Base-by-base conservation (phyloP, 139 green algal genomes). In the Chlorella sorokiniana region DNA sequence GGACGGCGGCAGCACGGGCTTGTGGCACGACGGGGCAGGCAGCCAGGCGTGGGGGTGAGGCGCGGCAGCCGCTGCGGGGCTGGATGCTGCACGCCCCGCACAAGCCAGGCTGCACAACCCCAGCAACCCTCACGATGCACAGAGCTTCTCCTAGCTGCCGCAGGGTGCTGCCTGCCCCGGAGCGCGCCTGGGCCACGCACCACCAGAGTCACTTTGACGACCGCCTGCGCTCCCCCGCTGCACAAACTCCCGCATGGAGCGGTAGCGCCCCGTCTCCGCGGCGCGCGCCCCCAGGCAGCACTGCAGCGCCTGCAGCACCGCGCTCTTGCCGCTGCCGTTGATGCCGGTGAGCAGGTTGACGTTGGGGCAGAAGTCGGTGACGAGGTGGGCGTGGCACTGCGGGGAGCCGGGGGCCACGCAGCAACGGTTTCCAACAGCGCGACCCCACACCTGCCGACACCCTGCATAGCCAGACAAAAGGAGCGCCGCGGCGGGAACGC, bases 201-300 rank as follows among this genome's bases (percentile, higher is more conserved):
- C 37, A 79, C 72, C 72, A 98, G 71, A 0, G 87, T 93, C 23
- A 96, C 89, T 11, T 52, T 45, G 8, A 89, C 48, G 25, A 77
- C 23, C 6, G 86, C 86, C 52, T 90, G 59, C 2, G 42, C 27
- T 11, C 59, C 52, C 1, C 73, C 40, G 31, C 33, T 41, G 65
- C 37, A 90, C 44, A 52, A 90, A 80, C 40, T 59, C 52, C 29
- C 51, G 35, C 18, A 65, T 27, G 2, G 48, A 22, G 0, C 29
- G 31, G 67, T 59, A 77, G 3, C 38, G 63, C 35, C 74, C 74
- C 8, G 74, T 80, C 22, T 40, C 56, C 8, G 38, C 4, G 0
- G 74, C 74, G 2, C 56, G 56, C 38, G 61, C 88, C 16, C 93
- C 94, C 65, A 97, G 83, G 76, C 88, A 93, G 54, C 86, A 73